A percentile compares a stretch with the other conserved stretches of the same genome.
These are phyloP conservation scores for Candida coquimbonensis DNA, from an alignment of 805 yeast genomes.

Conservation along the genomic window DNA sequence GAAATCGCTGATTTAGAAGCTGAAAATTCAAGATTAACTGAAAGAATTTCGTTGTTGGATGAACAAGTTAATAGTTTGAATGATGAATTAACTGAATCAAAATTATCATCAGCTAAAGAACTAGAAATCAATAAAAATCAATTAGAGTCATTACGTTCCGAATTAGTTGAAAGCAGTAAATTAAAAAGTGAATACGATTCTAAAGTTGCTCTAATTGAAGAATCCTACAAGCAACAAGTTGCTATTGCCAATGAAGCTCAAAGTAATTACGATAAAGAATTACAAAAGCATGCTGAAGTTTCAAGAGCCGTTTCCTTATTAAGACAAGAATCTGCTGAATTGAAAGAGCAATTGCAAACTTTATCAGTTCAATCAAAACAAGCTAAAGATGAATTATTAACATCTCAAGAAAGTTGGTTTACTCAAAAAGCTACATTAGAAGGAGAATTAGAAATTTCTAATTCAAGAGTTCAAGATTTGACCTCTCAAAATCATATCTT, in stretches of 20 bases:
- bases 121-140: conserved; percentile 13
- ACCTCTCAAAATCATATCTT: conserved; percentile 62
- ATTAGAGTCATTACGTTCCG: conserved; percentile 12
- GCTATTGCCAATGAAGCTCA: conserved; percentile 43
- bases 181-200: conserved; percentile 25
- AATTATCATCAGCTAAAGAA: conserved; percentile 19
- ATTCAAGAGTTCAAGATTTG: conserved; percentile 45
- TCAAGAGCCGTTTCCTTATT: conserved; percentile 34
- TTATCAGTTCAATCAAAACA: conserved; percentile 24
- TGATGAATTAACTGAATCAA: conserved; percentile 24
- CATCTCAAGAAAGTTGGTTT: conserved; percentile 39
- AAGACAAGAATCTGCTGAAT: conserved; percentile 29
- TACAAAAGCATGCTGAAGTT: conserved; percentile 47
- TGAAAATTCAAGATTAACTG: conserved; percentile 18
- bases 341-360: conserved; percentile 22
- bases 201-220: conserved; percentile 25
- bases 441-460: conserved; percentile 40
- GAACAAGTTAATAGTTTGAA: conserved; percentile 25
- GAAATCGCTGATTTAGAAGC: conserved; percentile 13
- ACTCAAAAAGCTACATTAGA: conserved; percentile 35
- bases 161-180: conserved; percentile 19
- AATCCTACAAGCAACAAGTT: conserved; percentile 38
- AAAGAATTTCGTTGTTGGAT: conserved; percentile 23
- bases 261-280: conserved; percentile 47
- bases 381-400: conserved; percentile 26